Evolutionary conservation across 352 stramenopile species (phyloP).

Genomic region (Phytopythium oedochilum): DNA sequence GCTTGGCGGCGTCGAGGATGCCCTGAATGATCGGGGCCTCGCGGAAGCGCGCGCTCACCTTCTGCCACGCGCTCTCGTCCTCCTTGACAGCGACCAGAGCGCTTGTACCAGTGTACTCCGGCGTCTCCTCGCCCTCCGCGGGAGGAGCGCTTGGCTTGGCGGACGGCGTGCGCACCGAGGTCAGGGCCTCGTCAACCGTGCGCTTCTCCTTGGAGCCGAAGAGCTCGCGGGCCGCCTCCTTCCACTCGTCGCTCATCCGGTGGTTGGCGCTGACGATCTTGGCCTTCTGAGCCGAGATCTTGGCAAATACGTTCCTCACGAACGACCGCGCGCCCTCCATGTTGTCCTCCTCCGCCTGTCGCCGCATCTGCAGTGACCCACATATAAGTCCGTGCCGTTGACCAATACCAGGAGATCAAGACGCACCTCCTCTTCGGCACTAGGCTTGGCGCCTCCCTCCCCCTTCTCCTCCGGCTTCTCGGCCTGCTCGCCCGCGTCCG

Average conservation of each 20-base stretch:
- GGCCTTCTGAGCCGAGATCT: constrained; percentile 42
- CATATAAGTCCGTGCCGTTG: neutral
- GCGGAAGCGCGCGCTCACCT: constrained; percentile 90
- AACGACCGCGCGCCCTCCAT: constrained; percentile 38
- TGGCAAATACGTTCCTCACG: constrained; percentile 54
- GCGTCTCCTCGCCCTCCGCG: constrained; percentile 29
- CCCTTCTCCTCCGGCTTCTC: neutral
- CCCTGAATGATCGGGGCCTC: constrained; percentile 95
- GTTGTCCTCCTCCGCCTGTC: constrained; percentile 21
- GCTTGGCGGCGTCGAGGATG: constrained; percentile 78
- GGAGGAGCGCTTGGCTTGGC: constrained; percentile 21
- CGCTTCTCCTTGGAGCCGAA: constrained; percentile 71
- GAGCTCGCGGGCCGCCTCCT: constrained; percentile 66
- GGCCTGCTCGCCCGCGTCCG: neutral
- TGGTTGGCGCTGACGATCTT: constrained; percentile 55
- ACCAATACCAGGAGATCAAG: neutral
- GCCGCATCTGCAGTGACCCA: constrained; percentile 12
- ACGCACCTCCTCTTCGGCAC: constrained; percentile 14
- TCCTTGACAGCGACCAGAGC: constrained; percentile 90
- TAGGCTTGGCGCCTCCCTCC: constrained; percentile 2
- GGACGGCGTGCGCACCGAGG: constrained; percentile 55
- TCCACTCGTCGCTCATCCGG: constrained; percentile 65
- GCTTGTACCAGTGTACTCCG: constrained; percentile 65
- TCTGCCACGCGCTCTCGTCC: constrained; percentile 92
- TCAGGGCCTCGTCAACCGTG: constrained; percentile 71